Evolutionary conservation across 2,329 filamentous ascomycete genomes (phyloP), one percentile per base, ranked within the genome.

Genomic region (Colletotrichum sp.): DNA sequence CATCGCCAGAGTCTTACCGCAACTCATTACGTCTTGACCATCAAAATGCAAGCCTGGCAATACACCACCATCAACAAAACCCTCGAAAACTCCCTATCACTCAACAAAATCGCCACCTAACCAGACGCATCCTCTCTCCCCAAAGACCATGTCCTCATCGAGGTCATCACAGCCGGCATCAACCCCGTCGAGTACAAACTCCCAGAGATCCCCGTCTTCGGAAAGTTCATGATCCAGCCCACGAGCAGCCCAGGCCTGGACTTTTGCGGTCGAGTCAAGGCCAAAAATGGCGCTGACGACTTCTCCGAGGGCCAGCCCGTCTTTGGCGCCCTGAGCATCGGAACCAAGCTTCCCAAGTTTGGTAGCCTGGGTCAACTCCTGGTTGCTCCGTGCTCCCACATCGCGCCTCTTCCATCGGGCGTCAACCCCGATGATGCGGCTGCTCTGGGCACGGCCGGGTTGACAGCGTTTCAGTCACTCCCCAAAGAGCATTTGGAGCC

Each of bases 131-230:
- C 47, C 2, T n/a, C 43, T 2, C 64, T 68, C 1, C 2, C 18
- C 7, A 38, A 66, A 7, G 80, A 81, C 59, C 76, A 84, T 36
- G 79, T 87, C 57, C 81, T 88, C 31, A 79, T 89, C 67, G 78
- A 83, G 66, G 85, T 89, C 65, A 77, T 82, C 69, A 82, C 82
- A 74, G 82, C 84, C 1, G 79, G 82, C 5, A 78, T 87, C 43
- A 89, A 90, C 77, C 87, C 87, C 0, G 84, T 84, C 69, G 87
- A 89, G 79, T 85, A 85, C 83, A 89, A 89, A 72, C 54, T 87
- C 6, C 76, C 81, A 8, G 84, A 86, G 61, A 66, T 85, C 3
- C 81, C 82, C 9, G 2, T 86, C 24, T 74, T 84, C 33, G 80
- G 84, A 5, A 81, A 82, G 16, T 8, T 68, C 18, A 64, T 74